These are phyloP conservation scores for Tetrahymena thermophila DNA, from an alignment of 73 alveolate genomes.

Conservation along the genomic window DNA sequence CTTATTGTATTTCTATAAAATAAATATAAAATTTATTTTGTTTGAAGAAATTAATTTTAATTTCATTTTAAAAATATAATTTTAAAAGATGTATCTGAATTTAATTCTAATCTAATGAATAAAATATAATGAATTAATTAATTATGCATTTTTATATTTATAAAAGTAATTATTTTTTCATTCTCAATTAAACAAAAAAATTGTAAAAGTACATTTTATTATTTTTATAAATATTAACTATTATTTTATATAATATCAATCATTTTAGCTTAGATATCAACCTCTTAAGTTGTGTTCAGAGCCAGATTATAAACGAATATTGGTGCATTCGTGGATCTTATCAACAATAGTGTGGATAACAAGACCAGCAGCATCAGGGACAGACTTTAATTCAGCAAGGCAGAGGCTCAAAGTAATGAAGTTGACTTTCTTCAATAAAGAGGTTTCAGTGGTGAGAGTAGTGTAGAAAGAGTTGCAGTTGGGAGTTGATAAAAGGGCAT, in stretches of 20 bases:
- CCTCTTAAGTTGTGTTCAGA: background rate
- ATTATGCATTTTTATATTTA: too few species aligned
- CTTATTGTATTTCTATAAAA: too few species aligned
- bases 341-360: background rate
- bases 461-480: background rate
- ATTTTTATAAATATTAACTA: background rate
- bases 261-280: background rate
- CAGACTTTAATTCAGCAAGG: background rate
- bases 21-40: too few species aligned
- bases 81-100: too few species aligned
- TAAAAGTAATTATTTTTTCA: too few species aligned
- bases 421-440: background rate
- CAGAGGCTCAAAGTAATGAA: background rate
- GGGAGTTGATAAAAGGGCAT: background rate
- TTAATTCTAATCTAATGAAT: too few species aligned
- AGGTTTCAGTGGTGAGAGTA: background rate
- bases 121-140: too few species aligned
- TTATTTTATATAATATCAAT: too few species aligned
- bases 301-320: background rate
- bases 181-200: background rate
- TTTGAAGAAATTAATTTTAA: too few species aligned
- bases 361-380: background rate
- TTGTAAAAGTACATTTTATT: background rate
- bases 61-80: too few species aligned
- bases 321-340: background rate